Evolutionary conservation across 495 filamentous ascomycete genomes (phyloP).

Genomic region (Neurospora cerealis): DNA sequence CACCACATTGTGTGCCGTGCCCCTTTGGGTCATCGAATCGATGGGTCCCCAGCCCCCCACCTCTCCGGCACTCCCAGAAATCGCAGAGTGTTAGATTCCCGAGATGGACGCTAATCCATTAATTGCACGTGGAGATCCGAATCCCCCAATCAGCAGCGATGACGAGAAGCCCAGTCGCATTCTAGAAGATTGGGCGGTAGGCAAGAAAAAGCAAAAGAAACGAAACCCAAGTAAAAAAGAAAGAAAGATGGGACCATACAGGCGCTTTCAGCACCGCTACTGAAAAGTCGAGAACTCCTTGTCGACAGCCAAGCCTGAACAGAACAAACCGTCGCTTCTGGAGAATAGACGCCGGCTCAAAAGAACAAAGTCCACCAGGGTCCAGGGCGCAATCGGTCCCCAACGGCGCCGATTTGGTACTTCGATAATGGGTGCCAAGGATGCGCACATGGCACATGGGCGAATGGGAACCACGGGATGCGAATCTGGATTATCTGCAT

Average conservation of each 20-base stretch:
- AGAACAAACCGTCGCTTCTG: neutral
- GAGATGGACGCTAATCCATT: neutral
- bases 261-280: neutral
- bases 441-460: neutral
- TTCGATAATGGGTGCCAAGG: neutral
- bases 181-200: neutral
- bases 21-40: neutral
- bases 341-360: neutral
- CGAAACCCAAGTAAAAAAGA: neutral
- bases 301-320: neutral
- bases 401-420: neutral
- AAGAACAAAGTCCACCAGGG: neutral
- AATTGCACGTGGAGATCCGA: neutral
- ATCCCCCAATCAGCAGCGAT: neutral
- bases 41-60: neutral
- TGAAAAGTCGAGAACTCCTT: neutral
- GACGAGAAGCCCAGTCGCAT: neutral
- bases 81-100: neutral
- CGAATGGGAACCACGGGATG: neutral
- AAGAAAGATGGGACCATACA: neutral
- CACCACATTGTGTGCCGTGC: neutral
- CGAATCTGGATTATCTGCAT: neutral
- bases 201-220: neutral
- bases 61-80: neutral
- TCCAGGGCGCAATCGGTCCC: neutral